phyloP scores from a whole-genome alignment of 768 basidiomycete species.

The Ramaria rubella region DNA sequence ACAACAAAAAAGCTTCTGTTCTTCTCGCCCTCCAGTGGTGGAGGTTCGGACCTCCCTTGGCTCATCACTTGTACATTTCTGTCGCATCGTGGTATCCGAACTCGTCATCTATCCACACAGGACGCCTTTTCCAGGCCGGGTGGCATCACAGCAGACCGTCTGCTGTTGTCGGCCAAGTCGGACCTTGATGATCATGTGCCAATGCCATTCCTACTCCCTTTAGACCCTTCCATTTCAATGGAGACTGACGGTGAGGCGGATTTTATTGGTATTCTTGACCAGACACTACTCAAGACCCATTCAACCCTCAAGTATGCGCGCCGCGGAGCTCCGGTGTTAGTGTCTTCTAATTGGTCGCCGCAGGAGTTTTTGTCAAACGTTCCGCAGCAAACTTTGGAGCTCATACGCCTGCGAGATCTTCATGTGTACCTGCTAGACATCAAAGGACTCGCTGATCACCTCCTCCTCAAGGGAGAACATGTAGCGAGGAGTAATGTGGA shows the following conservation, averaged over 20 bases:
- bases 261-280: constrained; percentile 71
- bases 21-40: constrained; percentile 52
- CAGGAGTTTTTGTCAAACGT: constrained; percentile 71
- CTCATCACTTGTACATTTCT: constrained; percentile 53
- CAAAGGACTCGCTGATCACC: constrained; percentile 41
- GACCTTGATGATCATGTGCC: constrained; percentile 38
- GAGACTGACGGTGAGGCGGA: constrained; percentile 46
- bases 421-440: constrained; percentile 57
- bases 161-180: constrained; percentile 53
- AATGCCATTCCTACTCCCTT: constrained; percentile 49
- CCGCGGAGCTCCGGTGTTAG: constrained; percentile 59
- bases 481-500: constrained; percentile 28
- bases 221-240: constrained; percentile 24
- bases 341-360: constrained; percentile 68
- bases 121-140: constrained; percentile 72
- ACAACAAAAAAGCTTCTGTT: constrained; percentile 47
- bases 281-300: constrained; percentile 71
- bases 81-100: constrained; percentile 40
- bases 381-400: constrained; percentile 38
- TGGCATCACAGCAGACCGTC: constrained; percentile 60
- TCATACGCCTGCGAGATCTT: constrained; percentile 46
- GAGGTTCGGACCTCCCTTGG: constrained; percentile 44
- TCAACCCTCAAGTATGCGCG: constrained; percentile 63
- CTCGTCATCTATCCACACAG: constrained; percentile 60
- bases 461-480: constrained; percentile 26